These are phyloP conservation scores for Epichloe bromicola DNA, from an alignment of 2,329 filamentous ascomycete genomes.

Conservation along the genomic window DNA sequence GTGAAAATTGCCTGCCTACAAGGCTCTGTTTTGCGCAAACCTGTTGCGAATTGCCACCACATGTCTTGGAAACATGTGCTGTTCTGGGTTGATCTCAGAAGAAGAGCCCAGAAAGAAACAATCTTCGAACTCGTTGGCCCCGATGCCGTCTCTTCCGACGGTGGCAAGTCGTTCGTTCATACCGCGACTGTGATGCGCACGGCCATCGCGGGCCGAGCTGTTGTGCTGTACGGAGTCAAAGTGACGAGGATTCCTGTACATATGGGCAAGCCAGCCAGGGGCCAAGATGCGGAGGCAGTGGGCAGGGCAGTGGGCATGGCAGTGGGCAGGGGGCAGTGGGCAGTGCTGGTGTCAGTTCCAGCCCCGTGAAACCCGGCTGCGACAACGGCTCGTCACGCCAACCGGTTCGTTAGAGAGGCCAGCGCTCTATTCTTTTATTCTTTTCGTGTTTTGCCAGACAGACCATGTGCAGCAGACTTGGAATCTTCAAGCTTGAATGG, in stretches of 20 bases:
- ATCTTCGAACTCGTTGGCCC: not conserved
- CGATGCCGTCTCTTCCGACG: not conserved
- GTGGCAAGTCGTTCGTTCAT: not conserved
- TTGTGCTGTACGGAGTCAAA: too few relatives aligned
- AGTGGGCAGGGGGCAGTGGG: too few relatives aligned
- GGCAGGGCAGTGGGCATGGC: too few relatives aligned
- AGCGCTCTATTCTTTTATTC: too few relatives aligned
- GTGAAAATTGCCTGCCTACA: too few relatives aligned
- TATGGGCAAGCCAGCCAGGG: too few relatives aligned
- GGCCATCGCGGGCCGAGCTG: not conserved
- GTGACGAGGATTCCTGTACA: too few relatives aligned
- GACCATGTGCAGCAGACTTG: not conserved
- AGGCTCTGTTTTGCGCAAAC: not conserved
- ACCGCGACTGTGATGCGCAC: not conserved
- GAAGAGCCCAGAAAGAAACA: not conserved
- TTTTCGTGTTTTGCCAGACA: too few relatives aligned
- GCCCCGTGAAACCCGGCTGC: conserved; percentile 6
- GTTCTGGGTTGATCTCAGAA: not conserved
- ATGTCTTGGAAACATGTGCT: not conserved
- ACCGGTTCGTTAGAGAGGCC: not conserved
- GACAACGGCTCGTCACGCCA: conserved; percentile 6
- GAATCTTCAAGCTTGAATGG: too few relatives aligned
- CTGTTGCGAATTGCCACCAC: not conserved
- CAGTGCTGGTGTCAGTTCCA: not conserved
- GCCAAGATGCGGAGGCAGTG: too few relatives aligned